Evolutionary conservation across 345 rosid species (phyloP).

Genomic region (thale cress (Arabidopsis thaliana)): TAIR10.1 NC_003074.8:22754501-22755000

Average conservation of each 20-base stretch:
- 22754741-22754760: constrained; percentile 96
- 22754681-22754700: constrained; percentile 8
- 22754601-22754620: constrained; percentile 3
- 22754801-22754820: constrained; percentile 60
- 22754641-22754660: neutral
- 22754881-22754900: constrained; percentile 14
- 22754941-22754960: neutral
- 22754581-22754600: constrained; percentile 5
- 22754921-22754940: neutral
- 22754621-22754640: constrained; percentile 7
- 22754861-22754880: constrained; percentile 8
- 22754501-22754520: constrained; percentile 99
- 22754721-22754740: constrained; percentile 32
- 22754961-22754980: constrained; percentile 6
- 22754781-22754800: constrained; percentile 98
- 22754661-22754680: constrained; percentile 11
- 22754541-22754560: constrained; percentile 95
- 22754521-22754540: constrained; percentile 93
- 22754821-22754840: constrained; percentile 25
- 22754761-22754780: constrained; percentile 99
- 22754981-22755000: constrained; percentile 6
- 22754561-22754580: constrained; percentile 17
- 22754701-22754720: constrained; percentile 20
- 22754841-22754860: constrained; percentile 9
- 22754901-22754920: neutral